Base-by-base conservation (phyloP, 352 stramenopile species). In the Pseudoperonospora humuli region DNA sequence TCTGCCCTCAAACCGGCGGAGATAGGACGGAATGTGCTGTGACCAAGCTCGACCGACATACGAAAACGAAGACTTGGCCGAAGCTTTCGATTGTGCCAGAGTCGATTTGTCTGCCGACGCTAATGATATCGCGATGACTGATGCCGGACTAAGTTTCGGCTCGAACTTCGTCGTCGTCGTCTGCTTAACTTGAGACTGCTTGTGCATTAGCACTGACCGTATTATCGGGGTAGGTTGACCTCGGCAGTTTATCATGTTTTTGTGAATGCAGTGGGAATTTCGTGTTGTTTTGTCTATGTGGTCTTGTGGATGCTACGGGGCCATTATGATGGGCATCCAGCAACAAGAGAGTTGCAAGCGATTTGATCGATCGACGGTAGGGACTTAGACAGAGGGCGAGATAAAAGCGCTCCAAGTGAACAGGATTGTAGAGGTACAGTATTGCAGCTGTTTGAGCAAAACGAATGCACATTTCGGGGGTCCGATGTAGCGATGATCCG, bases 181-280 rank as follows among this genome's bases (percentile, higher is more conserved):
- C 2, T 36, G 37, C 25, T 43, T 45, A 8, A 24, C 41, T 2
- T 23, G 48, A 13, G 17, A 21, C 4, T 27, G 48, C 17, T 38
- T 41, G 54, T 43, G 28, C 9, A 39, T 15, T 15, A 5, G 26
- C 26, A 32, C 11, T 5, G 26, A 32, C 7, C 24, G 37, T 13
- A 33, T 36, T 33, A 20, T 28, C 34, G 27, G 39, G 32, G 27
- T 18, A 5, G 41, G 54, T 26, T 62, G 54, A 19, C 49, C 54
- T 59, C 42, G 54, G 49, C 54, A 59, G 54, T 59, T 63, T 10
- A 59, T 42, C 54, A 63, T 63, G 24, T 38, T 58, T 58, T 50
- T 32, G 19, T 2, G 31, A 58, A 59, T 63, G 48, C 6, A n/a
- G n/a, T n/a, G n/a, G n/a, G n/a, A n/a, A n/a, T n/a, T n/a, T n/a